Conservation (phyloP, 331 rosid genomes). For the Telfairia occidentalis region DNA sequence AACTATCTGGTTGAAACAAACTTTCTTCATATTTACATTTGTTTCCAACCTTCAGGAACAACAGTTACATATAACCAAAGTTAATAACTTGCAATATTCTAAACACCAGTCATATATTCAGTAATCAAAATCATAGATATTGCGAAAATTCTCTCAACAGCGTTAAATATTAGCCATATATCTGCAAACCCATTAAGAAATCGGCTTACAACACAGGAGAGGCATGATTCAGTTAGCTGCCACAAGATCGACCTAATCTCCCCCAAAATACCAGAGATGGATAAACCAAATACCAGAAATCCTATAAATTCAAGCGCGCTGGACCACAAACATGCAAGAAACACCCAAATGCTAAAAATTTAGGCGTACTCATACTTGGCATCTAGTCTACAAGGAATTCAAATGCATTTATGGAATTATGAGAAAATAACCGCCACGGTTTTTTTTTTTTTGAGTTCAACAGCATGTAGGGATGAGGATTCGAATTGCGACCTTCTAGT, state of each 20-base stretch:
- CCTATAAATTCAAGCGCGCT: background rate
- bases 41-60: slow-evolving; percentile 58
- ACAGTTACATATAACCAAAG: background rate
- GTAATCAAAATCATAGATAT: background rate
- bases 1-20: slow-evolving; percentile 10
- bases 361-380: background rate
- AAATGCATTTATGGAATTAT: background rate
- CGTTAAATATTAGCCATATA: background rate
- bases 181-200: background rate
- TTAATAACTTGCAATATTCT: background rate
- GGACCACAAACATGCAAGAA: background rate
- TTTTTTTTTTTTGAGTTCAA: too few species aligned
- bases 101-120: background rate
- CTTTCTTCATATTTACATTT: slow-evolving; percentile 27
- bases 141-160: background rate
- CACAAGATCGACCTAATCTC: background rate
- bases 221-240: background rate
- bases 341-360: background rate
- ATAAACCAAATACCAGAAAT: background rate
- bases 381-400: background rate
- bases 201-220: background rate
- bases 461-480: too few species aligned
- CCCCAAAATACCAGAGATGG: background rate
- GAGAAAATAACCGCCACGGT: too few species aligned
- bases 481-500: too few species aligned